Evolutionary conservation across 1,284 basidiomycete species (phyloP).

Genomic region (Ganoderma multipileum): DNA sequence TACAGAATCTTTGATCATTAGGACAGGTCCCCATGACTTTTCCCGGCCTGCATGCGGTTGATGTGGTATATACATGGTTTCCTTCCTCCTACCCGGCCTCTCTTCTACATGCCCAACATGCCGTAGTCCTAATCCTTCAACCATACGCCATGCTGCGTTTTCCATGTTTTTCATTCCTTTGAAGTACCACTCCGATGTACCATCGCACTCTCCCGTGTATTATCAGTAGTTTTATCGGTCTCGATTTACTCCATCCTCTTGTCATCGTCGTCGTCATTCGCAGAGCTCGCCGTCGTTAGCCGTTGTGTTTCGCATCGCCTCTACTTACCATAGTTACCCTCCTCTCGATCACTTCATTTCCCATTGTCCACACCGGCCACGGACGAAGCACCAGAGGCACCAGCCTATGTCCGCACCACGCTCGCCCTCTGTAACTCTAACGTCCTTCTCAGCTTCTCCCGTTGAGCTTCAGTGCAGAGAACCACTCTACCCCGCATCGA

Average conservation of each 20-base stretch:
- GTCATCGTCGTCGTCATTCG: constrained; percentile 8
- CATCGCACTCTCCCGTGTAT: constrained; percentile 27
- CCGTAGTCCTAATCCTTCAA: background rate
- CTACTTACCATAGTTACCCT: constrained; percentile 15
- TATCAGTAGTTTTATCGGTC: constrained; percentile 27
- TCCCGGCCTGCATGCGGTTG: constrained; percentile 17
- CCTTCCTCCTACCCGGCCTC: constrained; percentile 6
- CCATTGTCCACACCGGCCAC: constrained; percentile 15
- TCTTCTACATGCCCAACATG: background rate
- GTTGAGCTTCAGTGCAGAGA: background rate
- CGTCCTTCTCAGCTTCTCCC: constrained; percentile 2
- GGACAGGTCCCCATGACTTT: constrained; percentile 1
- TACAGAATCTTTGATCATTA: constrained; percentile 69
- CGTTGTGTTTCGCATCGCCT: constrained; percentile 16
- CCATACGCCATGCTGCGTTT: constrained; percentile 20
- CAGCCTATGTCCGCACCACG: constrained; percentile 18
- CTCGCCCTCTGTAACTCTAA: constrained; percentile 4
- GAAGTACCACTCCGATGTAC: constrained; percentile 24
- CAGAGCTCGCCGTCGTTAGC: constrained; percentile 17
- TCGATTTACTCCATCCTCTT: constrained; percentile 10
- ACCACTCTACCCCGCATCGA: background rate
- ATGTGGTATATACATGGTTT: constrained; percentile 13
- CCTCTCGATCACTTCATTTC: constrained; percentile 7
- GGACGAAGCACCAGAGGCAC: constrained; percentile 13
- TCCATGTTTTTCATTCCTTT: constrained; percentile 12